Evolutionary conservation across 306 rosid species (phyloP).

Genomic region (Pterocarpus santalinus): DNA sequence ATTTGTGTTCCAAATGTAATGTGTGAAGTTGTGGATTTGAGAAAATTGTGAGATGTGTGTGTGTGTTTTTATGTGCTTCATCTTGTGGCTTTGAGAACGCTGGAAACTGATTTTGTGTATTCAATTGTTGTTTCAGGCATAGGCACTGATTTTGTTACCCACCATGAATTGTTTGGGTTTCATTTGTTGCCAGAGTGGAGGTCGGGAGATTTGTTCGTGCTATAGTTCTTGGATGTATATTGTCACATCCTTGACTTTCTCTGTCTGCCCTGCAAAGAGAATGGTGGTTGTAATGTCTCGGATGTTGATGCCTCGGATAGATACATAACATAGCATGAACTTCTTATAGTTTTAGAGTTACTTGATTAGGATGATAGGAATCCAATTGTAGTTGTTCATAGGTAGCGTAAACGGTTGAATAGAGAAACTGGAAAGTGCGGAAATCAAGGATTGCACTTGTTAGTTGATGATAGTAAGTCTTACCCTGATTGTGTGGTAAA

Average conservation of each 20-base stretch:
- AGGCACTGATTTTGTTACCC: conserved; percentile 52
- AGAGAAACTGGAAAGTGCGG: conserved; percentile 22
- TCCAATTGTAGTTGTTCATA: conserved; percentile 44
- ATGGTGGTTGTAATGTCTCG: conserved; percentile 55
- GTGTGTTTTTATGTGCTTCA: conserved; percentile 27
- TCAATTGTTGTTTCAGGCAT: conserved; percentile 55
- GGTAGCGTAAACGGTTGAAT: conserved; percentile 32
- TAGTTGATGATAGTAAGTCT: conserved; percentile 32
- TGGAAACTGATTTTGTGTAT: conserved; percentile 42
- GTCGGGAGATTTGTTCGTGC: conserved; percentile 57
- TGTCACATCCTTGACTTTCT: conserved; percentile 51
- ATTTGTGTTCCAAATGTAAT: conserved; percentile 41
- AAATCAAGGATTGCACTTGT: conserved; percentile 33
- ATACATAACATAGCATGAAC: conserved; percentile 68
- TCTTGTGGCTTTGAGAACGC: conserved; percentile 35
- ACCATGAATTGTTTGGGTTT: conserved; percentile 58
- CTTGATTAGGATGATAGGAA: conserved; percentile 37
- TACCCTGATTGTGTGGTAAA: conserved; percentile 40
- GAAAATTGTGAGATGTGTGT: conserved; percentile 25
- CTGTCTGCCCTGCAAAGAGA: conserved; percentile 49
- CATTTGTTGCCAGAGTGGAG: conserved; percentile 60
- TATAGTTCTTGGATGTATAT: conserved; percentile 54
- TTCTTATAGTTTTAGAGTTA: conserved; percentile 46
- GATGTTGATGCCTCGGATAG: conserved; percentile 65
- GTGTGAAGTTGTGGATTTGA: conserved; percentile 18